phyloP scores from a whole-genome alignment of 108 stramenopile species.

The Cylindrotheca fusiformis region DNA sequence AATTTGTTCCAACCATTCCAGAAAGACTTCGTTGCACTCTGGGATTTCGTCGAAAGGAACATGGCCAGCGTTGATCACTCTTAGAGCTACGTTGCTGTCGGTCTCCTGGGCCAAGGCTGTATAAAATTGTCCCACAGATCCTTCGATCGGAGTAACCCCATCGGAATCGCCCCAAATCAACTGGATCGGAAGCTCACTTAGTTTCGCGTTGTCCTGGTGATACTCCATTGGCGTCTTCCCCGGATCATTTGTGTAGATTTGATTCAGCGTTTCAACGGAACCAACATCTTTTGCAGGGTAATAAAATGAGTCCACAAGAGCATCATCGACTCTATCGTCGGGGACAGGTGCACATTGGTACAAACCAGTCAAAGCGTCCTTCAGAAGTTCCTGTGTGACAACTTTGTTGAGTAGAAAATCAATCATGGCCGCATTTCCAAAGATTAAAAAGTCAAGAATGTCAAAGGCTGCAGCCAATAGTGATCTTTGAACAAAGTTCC shows the following conservation, averaged over 20 bases:
- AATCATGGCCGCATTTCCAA: conserved; percentile 44
- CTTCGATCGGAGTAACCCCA: conserved; percentile 45
- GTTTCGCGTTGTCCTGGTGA: conserved; percentile 31
- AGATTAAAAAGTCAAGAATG: conserved; percentile 44
- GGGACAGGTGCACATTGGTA: conserved; percentile 27
- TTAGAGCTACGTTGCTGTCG: conserved; percentile 32
- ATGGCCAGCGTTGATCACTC: conserved; percentile 50
- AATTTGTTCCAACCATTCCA: conserved; percentile 44
- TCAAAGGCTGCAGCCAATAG: conserved; percentile 42
- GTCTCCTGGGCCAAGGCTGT: conserved; percentile 26
- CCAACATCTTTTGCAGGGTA: conserved; percentile 41
- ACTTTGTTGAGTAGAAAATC: conserved; percentile 44
- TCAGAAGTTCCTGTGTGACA: conserved; percentile 51
- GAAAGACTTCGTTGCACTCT: conserved; percentile 37
- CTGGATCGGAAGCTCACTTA: conserved; percentile 43
- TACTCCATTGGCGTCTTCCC: conserved; percentile 62
- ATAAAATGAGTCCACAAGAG: conserved; percentile 61
- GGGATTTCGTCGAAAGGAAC: conserved; percentile 68
- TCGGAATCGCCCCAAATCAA: conserved; percentile 64
- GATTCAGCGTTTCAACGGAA: conserved; percentile 55
- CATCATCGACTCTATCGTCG: conserved; percentile 49
- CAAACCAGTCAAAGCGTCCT: conserved; percentile 39
- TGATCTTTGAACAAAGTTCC: conserved; percentile 22
- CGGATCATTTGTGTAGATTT: conserved; percentile 67
- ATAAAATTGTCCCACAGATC: conserved; percentile 57